These are phyloP conservation scores for Colletotrichum kahawae DNA, from an alignment of 2,329 filamentous ascomycete genomes.

Conservation along the genomic window DNA sequence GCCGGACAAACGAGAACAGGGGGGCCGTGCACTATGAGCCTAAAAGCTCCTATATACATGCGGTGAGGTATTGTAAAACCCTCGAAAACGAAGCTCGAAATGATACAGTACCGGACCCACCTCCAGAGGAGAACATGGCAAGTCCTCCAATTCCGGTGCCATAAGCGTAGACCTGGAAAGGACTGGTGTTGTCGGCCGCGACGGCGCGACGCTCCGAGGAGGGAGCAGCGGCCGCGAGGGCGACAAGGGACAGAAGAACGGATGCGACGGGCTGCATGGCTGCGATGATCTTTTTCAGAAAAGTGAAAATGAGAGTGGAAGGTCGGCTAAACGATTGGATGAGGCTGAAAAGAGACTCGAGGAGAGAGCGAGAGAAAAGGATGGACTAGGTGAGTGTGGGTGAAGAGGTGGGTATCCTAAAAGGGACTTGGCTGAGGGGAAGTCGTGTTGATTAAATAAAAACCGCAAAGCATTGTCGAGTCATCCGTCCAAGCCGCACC, in stretches of 20 bases:
- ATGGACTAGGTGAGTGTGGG: neutral
- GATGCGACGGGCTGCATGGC: neutral
- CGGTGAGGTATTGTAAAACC: neutral
- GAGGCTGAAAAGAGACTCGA: neutral
- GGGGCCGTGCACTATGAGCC: neutral
- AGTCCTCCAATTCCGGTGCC: slow-evolving; percentile 28
- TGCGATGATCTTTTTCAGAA: neutral
- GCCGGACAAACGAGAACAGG: neutral
- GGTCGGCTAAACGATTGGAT: neutral
- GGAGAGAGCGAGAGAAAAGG: neutral
- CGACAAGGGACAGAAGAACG: slow-evolving; percentile 3
- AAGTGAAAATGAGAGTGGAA: neutral
- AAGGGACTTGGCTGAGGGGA: neutral
- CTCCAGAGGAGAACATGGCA: slow-evolving; percentile 26
- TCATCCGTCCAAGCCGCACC: neutral
- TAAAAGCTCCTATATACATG: neutral
- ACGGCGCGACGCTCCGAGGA: slow-evolving; percentile 9
- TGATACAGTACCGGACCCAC: slow-evolving; percentile 18
- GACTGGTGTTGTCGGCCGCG: slow-evolving; percentile 6
- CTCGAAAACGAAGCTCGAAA: neutral
- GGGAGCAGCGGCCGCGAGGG: neutral
- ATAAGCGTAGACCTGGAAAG: slow-evolving; percentile 32
- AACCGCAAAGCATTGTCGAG: neutral
- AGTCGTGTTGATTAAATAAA: slow-evolving; percentile 2
- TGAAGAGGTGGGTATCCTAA: neutral